Conservation (phyloP, 2,329 filamentous ascomycete genomes). For the Penicillium sp. region DNA sequence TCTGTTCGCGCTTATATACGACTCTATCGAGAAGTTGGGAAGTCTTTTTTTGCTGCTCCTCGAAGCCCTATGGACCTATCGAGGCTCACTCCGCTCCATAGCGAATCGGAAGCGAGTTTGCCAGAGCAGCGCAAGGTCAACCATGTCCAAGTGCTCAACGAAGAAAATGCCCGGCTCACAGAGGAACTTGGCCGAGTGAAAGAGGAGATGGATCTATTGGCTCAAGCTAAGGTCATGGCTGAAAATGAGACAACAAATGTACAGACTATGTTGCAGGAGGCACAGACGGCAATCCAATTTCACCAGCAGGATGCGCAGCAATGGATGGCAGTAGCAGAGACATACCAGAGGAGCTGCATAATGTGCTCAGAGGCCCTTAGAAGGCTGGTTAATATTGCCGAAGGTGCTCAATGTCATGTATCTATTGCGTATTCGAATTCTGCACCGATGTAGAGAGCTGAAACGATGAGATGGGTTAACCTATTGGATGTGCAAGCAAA, state of each 20-base stretch:
- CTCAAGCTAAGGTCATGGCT: not conserved
- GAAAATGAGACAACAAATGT: not conserved
- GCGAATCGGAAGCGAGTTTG: not conserved
- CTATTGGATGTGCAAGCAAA: too few relatives aligned
- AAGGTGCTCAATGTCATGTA: not conserved
- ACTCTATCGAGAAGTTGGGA: constrained; percentile 14
- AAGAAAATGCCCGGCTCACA: not conserved
- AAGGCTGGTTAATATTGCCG: not conserved
- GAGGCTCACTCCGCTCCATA: not conserved
- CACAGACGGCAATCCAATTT: not conserved
- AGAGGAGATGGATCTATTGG: not conserved
- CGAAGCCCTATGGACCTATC: not conserved
- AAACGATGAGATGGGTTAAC: too few relatives aligned
- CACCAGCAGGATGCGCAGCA: constrained; percentile 8
- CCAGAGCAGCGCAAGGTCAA: not conserved
- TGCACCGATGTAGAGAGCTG: not conserved
- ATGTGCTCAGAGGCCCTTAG: constrained; percentile 1
- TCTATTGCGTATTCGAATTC: not conserved
- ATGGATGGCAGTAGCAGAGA: constrained; percentile 10
- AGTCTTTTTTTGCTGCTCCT: constrained; percentile 12
- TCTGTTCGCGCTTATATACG: constrained; percentile 34
- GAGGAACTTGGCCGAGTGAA: constrained; percentile 6
- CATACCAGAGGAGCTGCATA: constrained; percentile 10
- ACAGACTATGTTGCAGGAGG: not conserved
- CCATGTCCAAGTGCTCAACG: not conserved